Conservation (phyloP, 805 yeast species). For the Myxozyma melibiosi region DNA sequence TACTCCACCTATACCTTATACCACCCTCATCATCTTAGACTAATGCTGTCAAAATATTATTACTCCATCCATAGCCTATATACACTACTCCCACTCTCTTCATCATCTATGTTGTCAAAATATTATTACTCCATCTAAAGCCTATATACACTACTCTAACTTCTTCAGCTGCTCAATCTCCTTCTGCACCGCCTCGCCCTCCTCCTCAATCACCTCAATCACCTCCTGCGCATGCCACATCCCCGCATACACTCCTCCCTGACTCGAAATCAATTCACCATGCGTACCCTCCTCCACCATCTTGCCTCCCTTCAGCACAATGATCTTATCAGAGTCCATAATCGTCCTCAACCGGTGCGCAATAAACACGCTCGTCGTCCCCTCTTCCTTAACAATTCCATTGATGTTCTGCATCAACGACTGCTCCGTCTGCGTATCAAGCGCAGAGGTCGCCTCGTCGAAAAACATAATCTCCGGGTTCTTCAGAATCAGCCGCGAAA, state of each 20-base stretch:
- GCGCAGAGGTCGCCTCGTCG: constrained; percentile 95
- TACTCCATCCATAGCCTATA: too few relatives aligned
- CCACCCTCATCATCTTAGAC: too few relatives aligned
- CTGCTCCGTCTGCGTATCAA: constrained; percentile 96
- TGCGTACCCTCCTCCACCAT: constrained; percentile 92
- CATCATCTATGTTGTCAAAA: too few relatives aligned
- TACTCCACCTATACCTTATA: background rate
- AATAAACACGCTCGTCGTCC: constrained; percentile 80
- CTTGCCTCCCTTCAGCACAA: constrained; percentile 74
- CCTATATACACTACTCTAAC: constrained; percentile 8
- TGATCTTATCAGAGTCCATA: constrained; percentile 89
- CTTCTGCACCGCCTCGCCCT: constrained; percentile 16
- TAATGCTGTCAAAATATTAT: too few relatives aligned
- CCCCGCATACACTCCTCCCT: constrained; percentile 67
- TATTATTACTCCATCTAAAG: background rate
- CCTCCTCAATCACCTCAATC: constrained; percentile 30
- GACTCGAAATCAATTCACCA: constrained; percentile 54
- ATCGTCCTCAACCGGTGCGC: constrained; percentile 94
- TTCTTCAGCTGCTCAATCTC: constrained; percentile 23
- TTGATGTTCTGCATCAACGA: constrained; percentile 74
- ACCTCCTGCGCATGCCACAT: constrained; percentile 82
- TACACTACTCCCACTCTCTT: background rate
- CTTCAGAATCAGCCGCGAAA: constrained; percentile 85
- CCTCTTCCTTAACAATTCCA: constrained; percentile 57
- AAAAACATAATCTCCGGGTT: constrained; percentile 87